Evolutionary conservation across 2,329 filamentous ascomycete genomes (phyloP).

Genomic region (Cylindrodendrum hubeiense): DNA sequence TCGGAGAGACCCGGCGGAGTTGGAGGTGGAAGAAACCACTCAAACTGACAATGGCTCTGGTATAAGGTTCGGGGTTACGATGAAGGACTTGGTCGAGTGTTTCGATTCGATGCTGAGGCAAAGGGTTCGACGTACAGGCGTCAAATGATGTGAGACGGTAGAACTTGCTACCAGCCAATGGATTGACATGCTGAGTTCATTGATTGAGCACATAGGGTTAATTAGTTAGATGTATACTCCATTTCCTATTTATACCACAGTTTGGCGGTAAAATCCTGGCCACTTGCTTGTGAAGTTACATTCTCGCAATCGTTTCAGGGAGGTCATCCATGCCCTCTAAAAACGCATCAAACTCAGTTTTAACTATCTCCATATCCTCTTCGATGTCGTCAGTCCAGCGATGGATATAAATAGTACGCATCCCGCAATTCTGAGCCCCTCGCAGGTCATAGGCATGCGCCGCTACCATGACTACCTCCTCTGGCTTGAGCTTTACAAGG

Average conservation of each 20-base stretch:
- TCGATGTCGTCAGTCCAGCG: conserved; percentile 65
- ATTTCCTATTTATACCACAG: too few relatives aligned
- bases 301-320: conserved; percentile 24
- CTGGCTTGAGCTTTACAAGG: conserved; percentile 56
- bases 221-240: too few relatives aligned
- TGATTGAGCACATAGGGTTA: too few relatives aligned
- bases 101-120: background rate
- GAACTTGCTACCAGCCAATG: too few relatives aligned
- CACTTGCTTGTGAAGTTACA: too few relatives aligned
- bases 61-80: background rate
- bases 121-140: background rate
- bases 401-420: conserved; percentile 65
- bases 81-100: background rate
- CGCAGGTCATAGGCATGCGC: conserved; percentile 67
- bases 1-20: background rate
- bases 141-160: background rate
- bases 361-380: conserved; percentile 46
- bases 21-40: background rate
- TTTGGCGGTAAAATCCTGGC: too few relatives aligned
- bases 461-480: conserved; percentile 65
- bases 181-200: too few relatives aligned
- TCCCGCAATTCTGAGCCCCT: conserved; percentile 60
- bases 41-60: background rate
- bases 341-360: conserved; percentile 31
- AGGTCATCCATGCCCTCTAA: conserved; percentile 33